These are phyloP conservation scores for Cystobasidium pallidum DNA, from an alignment of 1,284 basidiomycete species.

Conservation along the genomic window DNA sequence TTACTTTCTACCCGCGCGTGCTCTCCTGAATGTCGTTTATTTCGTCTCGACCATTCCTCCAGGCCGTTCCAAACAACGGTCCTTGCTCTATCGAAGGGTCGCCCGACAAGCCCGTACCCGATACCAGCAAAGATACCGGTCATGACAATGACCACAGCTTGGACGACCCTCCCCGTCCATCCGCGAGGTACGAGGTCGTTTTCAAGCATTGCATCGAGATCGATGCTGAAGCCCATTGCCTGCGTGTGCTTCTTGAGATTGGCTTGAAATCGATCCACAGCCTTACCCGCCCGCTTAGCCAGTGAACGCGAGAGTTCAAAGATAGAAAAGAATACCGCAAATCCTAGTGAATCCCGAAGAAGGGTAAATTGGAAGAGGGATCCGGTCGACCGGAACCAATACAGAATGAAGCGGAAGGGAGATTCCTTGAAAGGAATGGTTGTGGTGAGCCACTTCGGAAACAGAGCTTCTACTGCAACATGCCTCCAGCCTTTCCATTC, in stretches of 20 bases:
- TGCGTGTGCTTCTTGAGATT: conserved; percentile 26
- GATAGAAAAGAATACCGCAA: conserved; percentile 56
- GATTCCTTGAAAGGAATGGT: conserved; percentile 20
- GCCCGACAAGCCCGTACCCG: conserved; percentile 37
- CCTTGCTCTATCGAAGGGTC: conserved; percentile 38
- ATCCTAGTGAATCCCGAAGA: conserved; percentile 55
- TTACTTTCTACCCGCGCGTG: not conserved
- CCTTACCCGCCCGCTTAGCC: conserved; percentile 53
- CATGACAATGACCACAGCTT: conserved; percentile 40
- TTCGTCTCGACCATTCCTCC: conserved; percentile 38
- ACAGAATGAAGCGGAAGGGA: conserved; percentile 34
- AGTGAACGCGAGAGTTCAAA: conserved; percentile 56
- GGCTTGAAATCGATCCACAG: conserved; percentile 51
- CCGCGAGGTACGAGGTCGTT: conserved; percentile 36
- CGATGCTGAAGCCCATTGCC: conserved; percentile 24
- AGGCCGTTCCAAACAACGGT: conserved; percentile 42
- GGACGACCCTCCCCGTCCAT: conserved; percentile 37
- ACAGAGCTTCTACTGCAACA: conserved; percentile 54
- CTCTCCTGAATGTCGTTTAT: not conserved
- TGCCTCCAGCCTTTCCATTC: conserved; percentile 54
- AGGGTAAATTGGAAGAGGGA: conserved; percentile 55
- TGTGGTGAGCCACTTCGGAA: conserved; percentile 50
- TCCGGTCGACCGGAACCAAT: conserved; percentile 53
- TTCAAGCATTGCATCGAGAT: conserved; percentile 33
- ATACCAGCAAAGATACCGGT: conserved; percentile 37